Evolutionary conservation across 164 flowering plant species (phyloP).

Genomic region (Magnolia sinica): DNA sequence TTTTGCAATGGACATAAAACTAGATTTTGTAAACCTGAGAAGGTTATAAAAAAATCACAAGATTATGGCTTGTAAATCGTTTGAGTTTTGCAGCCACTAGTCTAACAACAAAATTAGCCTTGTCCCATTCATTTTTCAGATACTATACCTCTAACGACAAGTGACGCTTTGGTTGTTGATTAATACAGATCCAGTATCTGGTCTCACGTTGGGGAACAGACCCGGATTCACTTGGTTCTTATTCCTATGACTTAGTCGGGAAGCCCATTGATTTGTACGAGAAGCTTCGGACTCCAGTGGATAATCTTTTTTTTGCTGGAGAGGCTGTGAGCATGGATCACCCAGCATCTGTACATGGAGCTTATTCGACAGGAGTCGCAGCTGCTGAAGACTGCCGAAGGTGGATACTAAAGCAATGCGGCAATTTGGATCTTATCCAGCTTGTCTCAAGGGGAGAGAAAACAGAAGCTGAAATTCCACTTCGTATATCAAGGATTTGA

Average conservation of each 20-base stretch:
- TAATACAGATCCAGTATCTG: conserved; percentile 63
- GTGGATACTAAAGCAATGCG: conserved; percentile 37
- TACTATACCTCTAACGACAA: too few relatives aligned
- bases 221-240: conserved; percentile 76
- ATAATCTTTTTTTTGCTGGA: conserved; percentile 79
- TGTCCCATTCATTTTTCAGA: too few relatives aligned
- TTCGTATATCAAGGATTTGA: conserved; percentile 86
- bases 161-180: not conserved
- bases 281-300: conserved; percentile 63
- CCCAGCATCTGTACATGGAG: conserved; percentile 92
- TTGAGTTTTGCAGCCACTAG: too few relatives aligned
- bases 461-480: conserved; percentile 47
- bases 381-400: conserved; percentile 69
- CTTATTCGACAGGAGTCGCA: conserved; percentile 61
- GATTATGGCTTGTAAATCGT: too few relatives aligned
- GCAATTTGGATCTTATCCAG: conserved; percentile 37
- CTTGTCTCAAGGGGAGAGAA: conserved; percentile 37
- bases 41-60: too few relatives aligned
- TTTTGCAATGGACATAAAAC: too few relatives aligned
- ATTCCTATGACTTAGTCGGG: conserved; percentile 74
- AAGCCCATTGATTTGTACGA: conserved; percentile 71
- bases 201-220: conserved; percentile 93
- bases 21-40: too few relatives aligned
- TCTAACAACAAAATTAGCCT: too few relatives aligned
- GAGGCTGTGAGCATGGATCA: conserved; percentile 88